These are phyloP conservation scores for Aspergillus proliferans DNA, from an alignment of 2,329 filamentous ascomycete species.

Conservation along the genomic window DNA sequence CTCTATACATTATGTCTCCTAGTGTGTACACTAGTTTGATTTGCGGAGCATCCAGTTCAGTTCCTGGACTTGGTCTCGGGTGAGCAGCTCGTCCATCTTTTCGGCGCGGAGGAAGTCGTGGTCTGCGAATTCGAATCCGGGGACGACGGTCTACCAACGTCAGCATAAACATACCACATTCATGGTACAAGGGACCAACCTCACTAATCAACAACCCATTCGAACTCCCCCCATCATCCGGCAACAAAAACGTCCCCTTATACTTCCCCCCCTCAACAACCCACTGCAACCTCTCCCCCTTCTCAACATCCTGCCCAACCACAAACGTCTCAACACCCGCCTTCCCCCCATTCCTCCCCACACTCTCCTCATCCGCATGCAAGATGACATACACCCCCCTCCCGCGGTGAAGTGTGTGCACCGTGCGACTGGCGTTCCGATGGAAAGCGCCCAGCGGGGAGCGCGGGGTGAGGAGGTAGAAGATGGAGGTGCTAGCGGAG, in stretches of 20 bases:
- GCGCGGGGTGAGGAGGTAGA: slow-evolving; percentile 56
- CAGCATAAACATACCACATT: neutral
- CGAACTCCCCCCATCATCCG: slow-evolving; percentile 36
- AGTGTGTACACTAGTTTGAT: neutral
- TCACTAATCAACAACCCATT: slow-evolving; percentile 60
- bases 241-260: slow-evolving; percentile 58
- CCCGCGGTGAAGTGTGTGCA: slow-evolving; percentile 61
- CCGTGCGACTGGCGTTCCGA: slow-evolving; percentile 54
- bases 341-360: slow-evolving; percentile 18
- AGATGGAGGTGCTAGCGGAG: slow-evolving; percentile 56
- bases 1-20: neutral
- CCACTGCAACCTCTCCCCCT: slow-evolving; percentile 61
- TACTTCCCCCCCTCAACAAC: slow-evolving; percentile 63
- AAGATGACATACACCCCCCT: slow-evolving; percentile 60
- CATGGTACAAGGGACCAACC: slow-evolving; percentile 23
- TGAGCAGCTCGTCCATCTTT: slow-evolving; percentile 48
- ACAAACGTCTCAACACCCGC: slow-evolving; percentile 58
- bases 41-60: slow-evolving; percentile 33
- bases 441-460: slow-evolving; percentile 57
- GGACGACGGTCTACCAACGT: slow-evolving; percentile 50
- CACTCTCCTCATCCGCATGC: slow-evolving; percentile 46
- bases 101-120: slow-evolving; percentile 58
- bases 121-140: slow-evolving; percentile 62
- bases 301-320: slow-evolving; percentile 53
- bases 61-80: slow-evolving; percentile 44